Conservation (phyloP, 2,329 filamentous ascomycete species). For the Seiridium unicorne region DNA sequence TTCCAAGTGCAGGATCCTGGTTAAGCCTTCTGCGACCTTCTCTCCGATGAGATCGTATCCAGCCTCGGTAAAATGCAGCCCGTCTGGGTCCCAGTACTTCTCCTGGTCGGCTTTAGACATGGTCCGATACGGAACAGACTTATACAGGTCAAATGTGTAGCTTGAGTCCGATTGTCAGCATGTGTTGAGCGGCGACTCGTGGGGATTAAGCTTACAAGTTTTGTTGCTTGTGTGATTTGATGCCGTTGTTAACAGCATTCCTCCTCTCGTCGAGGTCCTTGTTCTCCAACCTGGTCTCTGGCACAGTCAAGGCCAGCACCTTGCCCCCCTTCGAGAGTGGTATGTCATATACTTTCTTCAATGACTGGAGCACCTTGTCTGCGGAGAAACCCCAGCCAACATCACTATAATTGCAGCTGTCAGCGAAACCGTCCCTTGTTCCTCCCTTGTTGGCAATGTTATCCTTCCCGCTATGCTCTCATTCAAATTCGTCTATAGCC, state of each 20-base stretch:
- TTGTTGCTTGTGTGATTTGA: slow-evolving; percentile 44
- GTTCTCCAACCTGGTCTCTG: slow-evolving; percentile 41
- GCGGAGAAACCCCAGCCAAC: slow-evolving; percentile 38
- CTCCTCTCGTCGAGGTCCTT: slow-evolving; percentile 33
- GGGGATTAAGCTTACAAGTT: slow-evolving; percentile 46
- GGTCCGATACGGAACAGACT: slow-evolving; percentile 51
- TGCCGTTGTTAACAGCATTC: slow-evolving; percentile 49
- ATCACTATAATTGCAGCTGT: slow-evolving; percentile 38
- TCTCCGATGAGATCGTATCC: slow-evolving; percentile 65
- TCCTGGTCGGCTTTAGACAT: slow-evolving; percentile 44
- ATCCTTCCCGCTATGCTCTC: neutral
- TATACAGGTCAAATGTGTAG: slow-evolving; percentile 54
- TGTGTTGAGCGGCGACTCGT: neutral
- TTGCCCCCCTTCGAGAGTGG: slow-evolving; percentile 48
- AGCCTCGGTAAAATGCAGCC: slow-evolving; percentile 53
- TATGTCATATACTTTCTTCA: slow-evolving; percentile 50
- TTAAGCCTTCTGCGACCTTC: slow-evolving; percentile 51
- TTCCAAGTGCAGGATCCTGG: slow-evolving; percentile 39
- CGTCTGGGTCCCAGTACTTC: slow-evolving; percentile 57
- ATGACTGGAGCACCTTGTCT: slow-evolving; percentile 44
- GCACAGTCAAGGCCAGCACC: slow-evolving; percentile 63
- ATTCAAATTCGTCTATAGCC: neutral
- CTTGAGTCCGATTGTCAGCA: slow-evolving; percentile 29
- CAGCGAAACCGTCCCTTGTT: neutral
- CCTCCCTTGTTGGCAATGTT: neutral